A percentile compares a stretch with the other conserved stretches of the same genome.
These are phyloP conservation scores for Ceratobasidium theobromae DNA, from an alignment of 1,284 basidiomycete species.

Conservation along the genomic window DNA sequence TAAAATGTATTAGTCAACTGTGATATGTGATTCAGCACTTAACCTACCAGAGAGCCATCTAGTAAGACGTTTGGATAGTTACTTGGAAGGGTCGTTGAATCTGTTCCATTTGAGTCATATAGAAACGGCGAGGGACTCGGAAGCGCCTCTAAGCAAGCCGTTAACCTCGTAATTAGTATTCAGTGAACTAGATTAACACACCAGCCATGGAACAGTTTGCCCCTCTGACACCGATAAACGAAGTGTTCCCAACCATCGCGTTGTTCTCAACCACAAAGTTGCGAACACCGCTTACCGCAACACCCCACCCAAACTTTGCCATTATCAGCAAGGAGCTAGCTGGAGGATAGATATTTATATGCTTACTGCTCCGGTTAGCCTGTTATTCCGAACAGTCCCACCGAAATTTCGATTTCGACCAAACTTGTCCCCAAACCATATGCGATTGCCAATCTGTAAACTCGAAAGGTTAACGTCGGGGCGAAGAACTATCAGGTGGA, in stretches of 20 bases:
- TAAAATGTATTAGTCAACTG: not conserved
- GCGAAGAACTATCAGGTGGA: slow-evolving; percentile 30
- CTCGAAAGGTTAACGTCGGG: not conserved
- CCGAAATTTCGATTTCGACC: slow-evolving; percentile 60
- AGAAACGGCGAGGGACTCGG: slow-evolving; percentile 62
- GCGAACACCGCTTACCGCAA: slow-evolving; percentile 62
- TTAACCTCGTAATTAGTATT: not conserved
- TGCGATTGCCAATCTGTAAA: slow-evolving; percentile 42
- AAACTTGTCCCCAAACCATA: slow-evolving; percentile 71
- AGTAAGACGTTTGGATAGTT: slow-evolving; percentile 13
- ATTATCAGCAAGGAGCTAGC: not conserved
- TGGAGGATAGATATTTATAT: slow-evolving; percentile 37
- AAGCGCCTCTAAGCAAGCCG: slow-evolving; percentile 43
- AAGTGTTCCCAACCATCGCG: slow-evolving; percentile 64
- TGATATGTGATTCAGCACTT: not conserved
- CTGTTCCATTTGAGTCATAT: slow-evolving; percentile 50
- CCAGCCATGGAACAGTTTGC: slow-evolving; percentile 62
- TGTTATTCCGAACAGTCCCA: slow-evolving; percentile 65
- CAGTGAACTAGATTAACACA: not conserved
- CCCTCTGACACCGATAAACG: slow-evolving; percentile 72
- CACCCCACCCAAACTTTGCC: slow-evolving; percentile 58
- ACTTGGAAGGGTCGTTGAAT: slow-evolving; percentile 41
- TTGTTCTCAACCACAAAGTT: slow-evolving; percentile 72
- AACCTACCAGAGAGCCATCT: slow-evolving; percentile 15
- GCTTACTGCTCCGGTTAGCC: slow-evolving; percentile 61